phyloP scores from a whole-genome alignment of 179 eudicot genomes.

The Silene vulgaris region DNA sequence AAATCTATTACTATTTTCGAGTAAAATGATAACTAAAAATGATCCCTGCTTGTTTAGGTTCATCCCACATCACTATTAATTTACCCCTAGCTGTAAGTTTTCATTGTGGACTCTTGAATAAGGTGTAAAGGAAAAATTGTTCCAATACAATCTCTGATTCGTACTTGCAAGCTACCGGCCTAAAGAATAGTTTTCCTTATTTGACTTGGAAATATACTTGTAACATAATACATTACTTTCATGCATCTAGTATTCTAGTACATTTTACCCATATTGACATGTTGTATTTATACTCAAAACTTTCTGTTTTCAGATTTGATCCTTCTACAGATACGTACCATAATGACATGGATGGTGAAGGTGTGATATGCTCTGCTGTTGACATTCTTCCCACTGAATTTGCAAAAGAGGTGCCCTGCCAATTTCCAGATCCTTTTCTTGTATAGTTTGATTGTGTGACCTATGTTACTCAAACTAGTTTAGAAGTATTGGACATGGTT shows the following conservation, averaged over 20 bases:
- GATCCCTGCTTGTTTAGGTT: background rate
- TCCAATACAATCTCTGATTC: background rate
- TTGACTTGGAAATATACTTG: background rate
- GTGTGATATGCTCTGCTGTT: conserved; percentile 78
- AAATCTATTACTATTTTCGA: background rate
- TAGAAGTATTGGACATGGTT: background rate
- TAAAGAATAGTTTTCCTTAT: background rate
- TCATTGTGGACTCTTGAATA: background rate
- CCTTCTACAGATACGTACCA: conserved; percentile 59
- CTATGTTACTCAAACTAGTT: background rate
- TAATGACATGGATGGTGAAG: conserved; percentile 73
- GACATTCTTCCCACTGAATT: conserved; percentile 97
- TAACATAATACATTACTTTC: background rate
- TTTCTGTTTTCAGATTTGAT: conserved; percentile 58
- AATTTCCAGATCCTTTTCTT: background rate
- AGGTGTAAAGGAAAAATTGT: background rate
- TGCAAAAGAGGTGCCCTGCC: conserved; percentile 73
- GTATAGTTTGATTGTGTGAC: background rate
- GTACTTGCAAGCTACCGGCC: background rate
- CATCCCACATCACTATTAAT: background rate
- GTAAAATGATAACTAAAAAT: background rate
- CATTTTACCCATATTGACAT: background rate
- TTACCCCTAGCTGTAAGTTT: background rate
- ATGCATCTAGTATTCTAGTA: background rate
- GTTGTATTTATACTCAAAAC: background rate